phyloP scores from a whole-genome alignment of 257 asterid species.

The Jacaranda copaia region DNA sequence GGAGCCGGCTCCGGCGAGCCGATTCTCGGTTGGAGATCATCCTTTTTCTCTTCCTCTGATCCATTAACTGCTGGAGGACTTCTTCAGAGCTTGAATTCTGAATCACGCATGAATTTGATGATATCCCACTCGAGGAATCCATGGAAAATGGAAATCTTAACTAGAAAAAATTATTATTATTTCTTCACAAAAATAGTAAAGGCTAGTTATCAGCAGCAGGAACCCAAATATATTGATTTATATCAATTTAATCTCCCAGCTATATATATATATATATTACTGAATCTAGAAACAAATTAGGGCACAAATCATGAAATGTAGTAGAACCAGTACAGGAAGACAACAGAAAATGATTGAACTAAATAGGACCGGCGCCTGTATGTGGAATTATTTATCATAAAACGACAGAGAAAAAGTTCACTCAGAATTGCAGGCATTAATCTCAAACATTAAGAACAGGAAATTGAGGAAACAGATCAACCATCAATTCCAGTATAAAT shows the following conservation, averaged over 20 bases:
- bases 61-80: slow-evolving; percentile 46
- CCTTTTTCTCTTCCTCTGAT: slow-evolving; percentile 61
- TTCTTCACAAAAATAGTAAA: not conserved
- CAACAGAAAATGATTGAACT: slow-evolving; percentile 76
- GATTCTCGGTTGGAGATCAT: slow-evolving; percentile 75
- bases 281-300: not conserved
- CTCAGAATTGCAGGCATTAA: slow-evolving; percentile 74
- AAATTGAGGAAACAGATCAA: not conserved
- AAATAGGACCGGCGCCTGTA: slow-evolving; percentile 67
- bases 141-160: slow-evolving; percentile 23
- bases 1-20: slow-evolving; percentile 67
- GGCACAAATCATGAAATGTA: slow-evolving; percentile 59
- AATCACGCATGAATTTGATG: slow-evolving; percentile 50
- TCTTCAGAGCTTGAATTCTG: slow-evolving; percentile 63
- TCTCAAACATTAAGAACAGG: slow-evolving; percentile 48
- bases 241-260: no score
- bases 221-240: no score
- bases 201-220: no score
- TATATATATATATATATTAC: no score
- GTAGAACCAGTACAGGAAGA: slow-evolving; percentile 75
- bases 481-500: not conserved
- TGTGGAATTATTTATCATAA: slow-evolving; percentile 72
- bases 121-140: slow-evolving; percentile 57
- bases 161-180: not conserved
- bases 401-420: slow-evolving; percentile 59